Conservation (phyloP, 805 yeast species). For the Kodamaea leandrae region DNA sequence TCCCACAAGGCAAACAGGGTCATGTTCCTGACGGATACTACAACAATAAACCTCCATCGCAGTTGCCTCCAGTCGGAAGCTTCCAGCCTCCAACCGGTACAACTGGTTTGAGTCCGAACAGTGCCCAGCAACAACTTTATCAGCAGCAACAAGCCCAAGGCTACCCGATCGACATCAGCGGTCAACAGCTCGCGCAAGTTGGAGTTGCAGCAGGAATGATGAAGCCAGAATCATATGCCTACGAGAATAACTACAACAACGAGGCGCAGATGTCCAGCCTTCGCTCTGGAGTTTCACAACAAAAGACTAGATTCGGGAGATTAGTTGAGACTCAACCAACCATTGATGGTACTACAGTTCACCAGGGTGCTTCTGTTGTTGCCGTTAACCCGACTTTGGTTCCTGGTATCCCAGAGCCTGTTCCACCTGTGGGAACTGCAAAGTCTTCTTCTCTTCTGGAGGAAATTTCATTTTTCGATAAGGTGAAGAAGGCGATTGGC, state of each 20-base stretch:
- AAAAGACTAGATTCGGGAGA: conserved; percentile 15
- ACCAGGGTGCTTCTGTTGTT: neutral
- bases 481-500: conserved; percentile 82
- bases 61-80: conserved; percentile 85
- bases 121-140: conserved; percentile 16
- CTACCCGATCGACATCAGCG: neutral
- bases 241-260: conserved; percentile 35
- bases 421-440: conserved; percentile 44
- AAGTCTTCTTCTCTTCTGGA: conserved; percentile 66
- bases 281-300: conserved; percentile 33
- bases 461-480: conserved; percentile 88
- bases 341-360: neutral
- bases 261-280: conserved; percentile 51
- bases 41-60: conserved; percentile 36
- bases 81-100: conserved; percentile 64
- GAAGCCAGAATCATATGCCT: conserved; percentile 24
- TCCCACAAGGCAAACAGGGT: conserved; percentile 11
- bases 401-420: conserved; percentile 85
- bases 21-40: conserved; percentile 20
- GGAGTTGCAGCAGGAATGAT: neutral
- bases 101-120: conserved; percentile 24
- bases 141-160: conserved; percentile 23
- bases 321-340: conserved; percentile 1
- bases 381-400: conserved; percentile 58
- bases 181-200: conserved; percentile 3